Conservation (phyloP, 2,329 filamentous ascomycete genomes). For the Aspergillus fructus region DNA sequence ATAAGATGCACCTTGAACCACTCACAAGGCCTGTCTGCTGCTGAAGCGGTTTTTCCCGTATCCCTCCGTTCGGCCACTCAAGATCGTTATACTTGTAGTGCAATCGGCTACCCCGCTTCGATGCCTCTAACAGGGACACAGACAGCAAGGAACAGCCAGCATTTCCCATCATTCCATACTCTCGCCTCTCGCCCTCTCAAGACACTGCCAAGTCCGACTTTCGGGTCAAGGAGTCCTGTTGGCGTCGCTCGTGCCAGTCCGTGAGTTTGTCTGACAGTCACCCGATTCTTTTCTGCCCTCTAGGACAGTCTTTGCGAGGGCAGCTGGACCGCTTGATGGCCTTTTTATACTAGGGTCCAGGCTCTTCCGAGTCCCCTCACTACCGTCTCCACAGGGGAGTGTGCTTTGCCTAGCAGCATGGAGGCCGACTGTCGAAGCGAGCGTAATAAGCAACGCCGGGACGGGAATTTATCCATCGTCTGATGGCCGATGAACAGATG, state of each 20-base stretch:
- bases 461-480: neutral
- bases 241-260: conserved; percentile 8
- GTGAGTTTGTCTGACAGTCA: conserved; percentile 12
- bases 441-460: neutral
- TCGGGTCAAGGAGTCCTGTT: neutral
- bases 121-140: conserved; percentile 12
- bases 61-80: conserved; percentile 8
- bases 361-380: neutral
- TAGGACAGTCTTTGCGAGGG: neutral
- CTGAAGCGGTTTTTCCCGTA: conserved; percentile 8
- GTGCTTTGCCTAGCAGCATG: neutral
- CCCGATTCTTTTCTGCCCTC: conserved; percentile 4
- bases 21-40: neutral
- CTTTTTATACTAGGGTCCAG: neutral
- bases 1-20: neutral
- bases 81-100: conserved; percentile 3
- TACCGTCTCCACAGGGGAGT: neutral
- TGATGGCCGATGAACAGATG: neutral
- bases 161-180: conserved; percentile 1
- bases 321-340: neutral
- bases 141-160: neutral
- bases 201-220: conserved; percentile 10
- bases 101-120: conserved; percentile 7
- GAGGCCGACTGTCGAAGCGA: neutral
- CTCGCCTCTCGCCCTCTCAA: conserved; percentile 9